Base-by-base conservation (phyloP, 1,284 basidiomycete species). In the Marasmius sp. region DNA sequence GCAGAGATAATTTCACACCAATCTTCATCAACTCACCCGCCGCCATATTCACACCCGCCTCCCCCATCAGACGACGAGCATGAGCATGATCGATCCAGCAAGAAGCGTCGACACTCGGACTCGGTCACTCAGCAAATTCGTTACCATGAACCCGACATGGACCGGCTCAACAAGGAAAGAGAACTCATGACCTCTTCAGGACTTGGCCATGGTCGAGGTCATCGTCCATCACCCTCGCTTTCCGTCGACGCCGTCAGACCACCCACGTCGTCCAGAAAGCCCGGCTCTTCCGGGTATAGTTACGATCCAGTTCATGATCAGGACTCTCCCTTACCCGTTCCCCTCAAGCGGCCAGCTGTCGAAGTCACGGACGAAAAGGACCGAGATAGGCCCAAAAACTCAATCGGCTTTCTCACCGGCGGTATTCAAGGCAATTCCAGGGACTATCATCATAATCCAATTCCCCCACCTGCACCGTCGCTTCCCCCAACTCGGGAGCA, bases 91-190 rank as follows among this genome's bases (percentile, higher is more conserved):
- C 45, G 45, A 47, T 47, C 34, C 52, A 66, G 66, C 65, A 81
- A 80, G 71, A 79, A 75, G 64, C 73, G 74, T 47, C 75, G 79
- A 47, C 77, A 76, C 65, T 80, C 79, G 16, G 72, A 76, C 54
- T 76, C 77, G 38, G 73, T 76, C 50, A 61, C 68, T 41, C 69
- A 69, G 54, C 64, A 69, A 49, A 61, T 69, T 38, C 52, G 18
- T 37, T 14, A 34, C 20, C n/a, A 33, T 20, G 50, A 12, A 34
- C 34, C 34, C 52, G 52, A 54, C 52, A 36, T 54, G 34, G 52
- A 54, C 33, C 37, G 34, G 33, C 52, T 34, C 34, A 54, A 37
- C 52, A 54, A 54, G 52, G 52, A 54, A 18, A 34, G 52, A 36
- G 52, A 54, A 37, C 37, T 54, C 34, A 54, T 54, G 52, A 37